Evolutionary conservation across 495 filamentous ascomycete species (phyloP).

Genomic region (Neurospora sp.): DNA sequence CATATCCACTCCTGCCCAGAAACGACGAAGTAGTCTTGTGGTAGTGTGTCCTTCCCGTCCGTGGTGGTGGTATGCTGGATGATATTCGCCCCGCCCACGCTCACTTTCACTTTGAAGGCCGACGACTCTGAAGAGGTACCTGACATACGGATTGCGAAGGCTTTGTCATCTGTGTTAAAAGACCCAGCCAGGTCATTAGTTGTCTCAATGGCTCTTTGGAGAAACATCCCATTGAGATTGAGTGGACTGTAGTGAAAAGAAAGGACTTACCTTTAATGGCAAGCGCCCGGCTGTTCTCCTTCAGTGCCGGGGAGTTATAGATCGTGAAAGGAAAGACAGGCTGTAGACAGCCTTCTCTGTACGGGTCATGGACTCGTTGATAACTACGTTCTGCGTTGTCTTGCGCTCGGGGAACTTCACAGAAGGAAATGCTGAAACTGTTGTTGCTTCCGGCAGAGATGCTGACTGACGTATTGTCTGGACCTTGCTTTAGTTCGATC

Average conservation of each 20-base stretch:
- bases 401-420: not conserved
- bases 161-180: not conserved
- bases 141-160: not conserved
- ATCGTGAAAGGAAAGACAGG: not conserved
- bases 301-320: not conserved
- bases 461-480: not conserved
- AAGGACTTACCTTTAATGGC: not conserved
- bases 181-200: not conserved
- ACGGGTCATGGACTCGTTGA: not conserved
- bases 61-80: not conserved
- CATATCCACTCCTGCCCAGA: not conserved
- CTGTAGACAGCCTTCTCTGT: not conserved
- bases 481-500: not conserved
- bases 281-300: not conserved
- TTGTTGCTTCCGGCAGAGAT: not conserved
- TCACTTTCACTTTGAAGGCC: not conserved
- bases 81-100: not conserved
- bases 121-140: not conserved
- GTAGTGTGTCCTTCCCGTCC: not conserved
- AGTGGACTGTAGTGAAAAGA: too few species aligned
- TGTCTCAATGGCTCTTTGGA: not conserved
- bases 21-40: not conserved
- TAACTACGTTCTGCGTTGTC: not conserved
- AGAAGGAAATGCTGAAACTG: not conserved
- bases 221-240: not conserved